Base-by-base conservation (phyloP, 2,329 filamentous ascomycete species). In the Calycina herbarum region DNA sequence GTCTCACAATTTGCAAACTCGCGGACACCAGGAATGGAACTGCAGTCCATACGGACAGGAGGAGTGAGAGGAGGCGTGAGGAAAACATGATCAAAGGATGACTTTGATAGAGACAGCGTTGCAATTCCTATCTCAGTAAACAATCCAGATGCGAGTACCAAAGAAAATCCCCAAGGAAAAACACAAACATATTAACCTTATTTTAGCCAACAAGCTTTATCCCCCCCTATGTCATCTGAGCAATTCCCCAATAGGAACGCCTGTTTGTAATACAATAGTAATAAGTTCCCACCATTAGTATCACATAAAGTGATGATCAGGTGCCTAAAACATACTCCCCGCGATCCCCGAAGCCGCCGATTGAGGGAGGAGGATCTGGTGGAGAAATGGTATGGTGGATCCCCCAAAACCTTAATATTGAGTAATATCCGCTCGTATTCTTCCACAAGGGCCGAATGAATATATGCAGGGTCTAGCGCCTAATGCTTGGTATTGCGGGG, bases 1-100 rank as follows among this genome's bases (percentile, higher is more conserved):
- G 15, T 59, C 51, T 5, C 59, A 66, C 57, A 24, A 66, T 63
- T 61, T 66, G 64, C 57, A 64, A 29, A 33, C 57, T 64, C 24
- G 56, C 38, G 20, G n/a, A 59, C 24, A 60, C 59, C 27, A 40
- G 11, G 17, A 8, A n/a, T 29, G 38, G 24, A 13, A 48, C 11
- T 10, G 17, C 27, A n/a, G 27, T 38, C 15, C 31, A 45, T 3
- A 51, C 35, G 1, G 31, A 27, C 24, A 35, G 20, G 11, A 35
- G 20, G 11, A 38, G 20, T 11, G 27, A 29, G 24, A 51, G 42
- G 11, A 40, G 27, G 29, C 24, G 42, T 35, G 62, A 51, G 24
- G 57, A 64, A 48, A 54, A 17, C 58, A 64, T 64, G 33, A 27
- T 7, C 31, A 3, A 29, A 42, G 5, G 48, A 54, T 13, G 20